Conservation (phyloP, 192 early-diverging fungal species). For the Fimicolochytrium jonesii region DNA sequence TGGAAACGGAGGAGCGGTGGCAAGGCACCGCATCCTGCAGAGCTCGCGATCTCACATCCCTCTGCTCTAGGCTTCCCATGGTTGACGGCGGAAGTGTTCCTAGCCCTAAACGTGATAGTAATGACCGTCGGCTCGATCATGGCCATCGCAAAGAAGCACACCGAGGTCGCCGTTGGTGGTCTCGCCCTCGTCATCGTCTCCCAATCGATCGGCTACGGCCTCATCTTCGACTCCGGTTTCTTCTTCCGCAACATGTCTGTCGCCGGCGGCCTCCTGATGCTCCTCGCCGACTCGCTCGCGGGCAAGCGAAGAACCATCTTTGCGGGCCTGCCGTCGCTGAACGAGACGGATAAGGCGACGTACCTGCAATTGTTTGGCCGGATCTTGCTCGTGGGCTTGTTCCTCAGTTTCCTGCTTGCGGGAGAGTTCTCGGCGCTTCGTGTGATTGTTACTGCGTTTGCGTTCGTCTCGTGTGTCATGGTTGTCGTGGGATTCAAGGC, state of each 20-base stretch:
- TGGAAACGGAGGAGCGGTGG: too few relatives aligned
- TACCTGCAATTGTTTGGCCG: slow-evolving; percentile 92
- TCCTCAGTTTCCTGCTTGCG: slow-evolving; percentile 82
- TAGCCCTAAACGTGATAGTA: slow-evolving; percentile 71
- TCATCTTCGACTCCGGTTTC: slow-evolving; percentile 85
- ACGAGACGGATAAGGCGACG: slow-evolving; percentile 78
- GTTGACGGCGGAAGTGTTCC: slow-evolving; percentile 81
- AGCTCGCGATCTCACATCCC: too few relatives aligned
- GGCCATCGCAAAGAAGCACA: slow-evolving; percentile 77
- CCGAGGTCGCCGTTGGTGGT: slow-evolving; percentile 77
- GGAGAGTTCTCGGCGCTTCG: slow-evolving; percentile 76
- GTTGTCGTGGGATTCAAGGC: slow-evolving; percentile 98
- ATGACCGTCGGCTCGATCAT: slow-evolving; percentile 83
- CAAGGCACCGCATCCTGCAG: too few relatives aligned
- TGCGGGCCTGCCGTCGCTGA: slow-evolving; percentile 81
- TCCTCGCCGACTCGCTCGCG: slow-evolving; percentile 77
- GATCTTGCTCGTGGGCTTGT: slow-evolving; percentile 87
- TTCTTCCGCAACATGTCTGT: slow-evolving; percentile 93
- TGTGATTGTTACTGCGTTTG: slow-evolving; percentile 65
- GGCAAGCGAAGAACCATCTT: slow-evolving; percentile 67
- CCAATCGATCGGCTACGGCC: slow-evolving; percentile 91
- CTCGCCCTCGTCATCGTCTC: slow-evolving; percentile 77
- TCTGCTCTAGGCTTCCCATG: slow-evolving; percentile 58
- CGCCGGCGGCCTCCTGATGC: slow-evolving; percentile 88
- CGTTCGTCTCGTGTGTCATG: slow-evolving; percentile 83